Base-by-base conservation (phyloP, 108 stramenopile genomes). In the Discostella pseudostelligera region DNA sequence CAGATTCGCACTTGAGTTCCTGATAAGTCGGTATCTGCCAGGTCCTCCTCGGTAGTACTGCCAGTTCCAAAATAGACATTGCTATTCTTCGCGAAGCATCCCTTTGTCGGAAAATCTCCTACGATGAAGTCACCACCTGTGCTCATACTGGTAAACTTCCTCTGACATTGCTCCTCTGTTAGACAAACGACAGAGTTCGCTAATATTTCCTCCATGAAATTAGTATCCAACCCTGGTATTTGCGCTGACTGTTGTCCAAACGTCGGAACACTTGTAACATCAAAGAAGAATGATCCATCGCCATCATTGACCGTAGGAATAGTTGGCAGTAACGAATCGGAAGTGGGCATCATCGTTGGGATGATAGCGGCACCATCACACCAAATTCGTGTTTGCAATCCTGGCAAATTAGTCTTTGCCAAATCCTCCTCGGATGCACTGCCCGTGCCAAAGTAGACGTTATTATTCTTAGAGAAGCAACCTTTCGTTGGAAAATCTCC, bases 401-500 rank as follows among this genome's bases (percentile, higher is more conserved):
- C 55, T 39, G 35, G 8, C 35, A 56, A 56, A 20, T 17, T n/a
- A 4, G 1, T 39, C 14, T 25, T 17, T 0, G 55, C 29, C 35
- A 56, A 32, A n/a, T 56, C 55, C 55, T 56, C 55, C n/a, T 56
- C 55, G 9, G 32, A 17, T 7, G 9, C 9, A n/a, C 55, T 26
- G 3, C 55, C 55, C 7, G 35, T 17, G 25, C 55, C 55, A 37
- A 56, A 56, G 32, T 20, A 56, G 8, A 7, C 55, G 19, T 35
- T 16, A n/a, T 32, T 17, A 35, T 39, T 39, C 55, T 56, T 56
- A 1, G 10, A 17, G 9, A 56, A 56, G 37, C 55, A 56, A 3
- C 55, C 55, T 9, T 56, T 56, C 17, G 36, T 17, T 10, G 55
- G 55, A 32, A 32, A 56, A 56, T 56, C 55, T 19, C 19, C 37